Evolutionary conservation across 768 basidiomycete species (phyloP), one percentile per base, ranked within the genome.

Genomic region (Melanogaster broomeanus): DNA sequence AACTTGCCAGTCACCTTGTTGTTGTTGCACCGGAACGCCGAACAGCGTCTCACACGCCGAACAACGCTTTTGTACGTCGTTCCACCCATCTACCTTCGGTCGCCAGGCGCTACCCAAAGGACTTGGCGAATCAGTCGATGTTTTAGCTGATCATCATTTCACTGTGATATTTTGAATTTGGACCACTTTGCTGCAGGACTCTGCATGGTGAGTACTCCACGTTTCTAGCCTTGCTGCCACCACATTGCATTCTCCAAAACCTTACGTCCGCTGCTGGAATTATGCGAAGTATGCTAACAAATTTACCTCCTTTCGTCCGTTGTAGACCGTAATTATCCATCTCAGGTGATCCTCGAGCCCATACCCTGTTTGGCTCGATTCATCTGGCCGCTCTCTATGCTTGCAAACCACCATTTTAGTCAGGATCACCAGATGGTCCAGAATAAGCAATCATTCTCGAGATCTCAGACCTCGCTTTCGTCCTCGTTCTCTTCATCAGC

Each of bases 401-500:
- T 46, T 52, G 51, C 56, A 53, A 57, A 43, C 49, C 48, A 57
- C 57, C 47, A 58, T 56, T 61, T 56, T 51, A 51, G 46, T 50
- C 58, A 54, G 52, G 51, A 53, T 45, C 57, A 58, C 58, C 61
- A 58, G 59, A 63, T 64, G 63, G 63, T 52, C 67, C 67, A 61
- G 63, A 69, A 65, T 63, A 67, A 67, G 62, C 65, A 75, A 59
- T 68, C 70, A 48, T 58, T 68, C 52, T 67, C 73, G 60, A 65
- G 66, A 58, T 75, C 77, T 52, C 61, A 66, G 47, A 68, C 69
- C 64, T 74, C 75, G 40, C 67, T 70, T 52, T 69, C 73, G 28
- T 73, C 76, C 66, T 76, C 78, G 56, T 74, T 78, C 63, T 64
- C 73, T 57, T 72, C 77, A 61, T 71, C 76, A 53, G 65, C 69